phyloP scores from a whole-genome alignment of 495 filamentous ascomycete genomes.

The Penicillium roqueforti region DNA sequence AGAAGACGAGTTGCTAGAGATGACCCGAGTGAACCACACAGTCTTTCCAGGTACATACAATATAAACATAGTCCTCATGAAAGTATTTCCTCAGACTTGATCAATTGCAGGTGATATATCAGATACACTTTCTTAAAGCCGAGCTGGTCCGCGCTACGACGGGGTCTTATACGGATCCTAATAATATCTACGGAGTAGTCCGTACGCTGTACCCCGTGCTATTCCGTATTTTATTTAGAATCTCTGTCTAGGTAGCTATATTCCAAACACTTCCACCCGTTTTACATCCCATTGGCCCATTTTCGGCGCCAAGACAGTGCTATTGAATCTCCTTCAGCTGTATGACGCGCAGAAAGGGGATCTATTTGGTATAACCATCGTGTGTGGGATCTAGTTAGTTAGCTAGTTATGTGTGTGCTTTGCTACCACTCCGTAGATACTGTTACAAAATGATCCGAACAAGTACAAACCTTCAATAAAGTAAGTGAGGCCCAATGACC shows the following conservation, averaged over 20 bases:
- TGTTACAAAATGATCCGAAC: too few species aligned
- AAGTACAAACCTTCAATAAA: not conserved
- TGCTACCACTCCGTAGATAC: too few species aligned
- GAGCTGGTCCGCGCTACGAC: not conserved
- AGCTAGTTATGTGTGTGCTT: too few species aligned
- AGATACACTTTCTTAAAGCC: conserved; percentile 2
- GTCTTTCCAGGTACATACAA: conserved; percentile 15
- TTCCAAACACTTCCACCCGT: not conserved
- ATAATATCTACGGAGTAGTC: not conserved
- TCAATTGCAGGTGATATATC: conserved; percentile 9
- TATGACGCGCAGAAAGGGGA: not conserved
- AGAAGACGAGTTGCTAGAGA: conserved; percentile 17
- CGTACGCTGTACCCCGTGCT: not conserved
- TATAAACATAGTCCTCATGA: conserved; percentile 9
- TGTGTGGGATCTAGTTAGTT: not conserved
- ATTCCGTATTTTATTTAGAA: not conserved
- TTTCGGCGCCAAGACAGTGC: not conserved
- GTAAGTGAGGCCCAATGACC: not conserved
- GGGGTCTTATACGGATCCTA: not conserved
- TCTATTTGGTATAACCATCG: not conserved
- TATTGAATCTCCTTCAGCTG: not conserved
- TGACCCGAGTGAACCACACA: conserved; percentile 9
- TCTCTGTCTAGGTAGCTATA: not conserved
- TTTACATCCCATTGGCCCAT: not conserved
- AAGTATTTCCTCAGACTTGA: conserved; percentile 2